These are phyloP conservation scores for Aspergillus sp. DNA, from an alignment of 2,329 filamentous ascomycete species.

Conservation along the genomic window DNA sequence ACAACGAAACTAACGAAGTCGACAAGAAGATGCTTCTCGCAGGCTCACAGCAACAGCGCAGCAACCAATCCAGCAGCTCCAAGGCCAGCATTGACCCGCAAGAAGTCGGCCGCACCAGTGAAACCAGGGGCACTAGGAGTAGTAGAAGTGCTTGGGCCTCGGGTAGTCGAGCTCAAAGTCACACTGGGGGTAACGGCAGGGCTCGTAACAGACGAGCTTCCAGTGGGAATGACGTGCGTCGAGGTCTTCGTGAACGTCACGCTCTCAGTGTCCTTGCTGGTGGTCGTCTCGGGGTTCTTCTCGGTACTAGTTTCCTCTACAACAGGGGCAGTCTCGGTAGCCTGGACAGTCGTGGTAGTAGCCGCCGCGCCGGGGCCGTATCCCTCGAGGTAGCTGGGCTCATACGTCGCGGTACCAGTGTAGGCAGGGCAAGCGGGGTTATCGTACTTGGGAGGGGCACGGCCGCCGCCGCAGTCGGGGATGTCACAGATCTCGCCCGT, in stretches of 20 bases:
- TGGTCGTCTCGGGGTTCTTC: not conserved
- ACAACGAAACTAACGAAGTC: not conserved
- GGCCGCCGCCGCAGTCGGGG: constrained; percentile 70
- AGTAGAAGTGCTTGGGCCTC: not conserved
- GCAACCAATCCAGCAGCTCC: not conserved
- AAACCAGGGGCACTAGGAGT: not conserved
- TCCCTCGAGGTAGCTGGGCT: constrained; percentile 11
- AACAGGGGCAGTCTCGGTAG: not conserved
- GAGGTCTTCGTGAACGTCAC: not conserved
- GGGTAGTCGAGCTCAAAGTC: not conserved
- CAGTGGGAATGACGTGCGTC: not conserved
- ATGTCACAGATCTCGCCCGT: constrained; percentile 67
- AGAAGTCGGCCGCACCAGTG: not conserved
- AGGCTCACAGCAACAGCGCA: not conserved
- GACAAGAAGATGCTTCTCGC: not conserved
- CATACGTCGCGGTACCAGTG: constrained; percentile 26
- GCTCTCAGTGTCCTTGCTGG: not conserved
- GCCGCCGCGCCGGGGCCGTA: constrained; percentile 4
- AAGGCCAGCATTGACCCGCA: not conserved
- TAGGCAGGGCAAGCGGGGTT: constrained; percentile 61
- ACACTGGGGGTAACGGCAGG: not conserved
- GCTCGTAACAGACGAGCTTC: not conserved
- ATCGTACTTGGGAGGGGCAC: constrained; percentile 66
- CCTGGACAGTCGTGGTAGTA: not conserved
- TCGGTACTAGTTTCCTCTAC: not conserved